These are phyloP conservation scores for Apiotrichum laibachii DNA, from an alignment of 1,284 basidiomycete genomes.

Conservation along the genomic window DNA sequence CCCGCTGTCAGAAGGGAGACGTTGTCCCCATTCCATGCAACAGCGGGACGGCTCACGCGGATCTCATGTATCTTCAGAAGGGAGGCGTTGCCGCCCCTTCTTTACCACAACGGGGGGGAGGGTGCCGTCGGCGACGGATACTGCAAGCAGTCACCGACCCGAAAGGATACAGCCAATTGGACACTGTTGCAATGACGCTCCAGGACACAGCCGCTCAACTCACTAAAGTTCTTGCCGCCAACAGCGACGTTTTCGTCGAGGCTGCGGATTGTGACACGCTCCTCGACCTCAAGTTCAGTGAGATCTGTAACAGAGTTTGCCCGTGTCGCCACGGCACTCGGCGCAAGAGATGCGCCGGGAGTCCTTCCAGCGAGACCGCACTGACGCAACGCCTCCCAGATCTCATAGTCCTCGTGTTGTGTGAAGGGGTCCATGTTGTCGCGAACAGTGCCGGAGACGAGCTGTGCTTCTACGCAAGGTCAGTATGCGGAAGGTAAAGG, in stretches of 20 bases:
- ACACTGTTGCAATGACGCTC: not conserved
- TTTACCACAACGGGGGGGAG: no score
- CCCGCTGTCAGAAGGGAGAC: no score
- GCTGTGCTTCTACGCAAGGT: conserved; percentile 45
- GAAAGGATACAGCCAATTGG: not conserved
- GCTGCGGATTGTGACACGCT: conserved; percentile 53
- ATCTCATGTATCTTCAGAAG: no score
- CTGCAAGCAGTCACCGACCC: no score
- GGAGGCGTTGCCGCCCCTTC: no score
- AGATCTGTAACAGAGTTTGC: conserved; percentile 13
- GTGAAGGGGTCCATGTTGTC: conserved; percentile 56
- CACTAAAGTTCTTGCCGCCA: conserved; percentile 52
- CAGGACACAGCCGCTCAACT: conserved; percentile 7
- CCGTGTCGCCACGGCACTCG: conserved; percentile 19
- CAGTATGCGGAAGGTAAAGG: not conserved
- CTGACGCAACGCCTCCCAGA: conserved; percentile 57
- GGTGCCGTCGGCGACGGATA: no score
- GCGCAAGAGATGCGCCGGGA: conserved; percentile 34
- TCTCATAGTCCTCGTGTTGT: conserved; percentile 53
- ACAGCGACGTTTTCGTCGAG: conserved; percentile 56
- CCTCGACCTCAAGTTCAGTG: conserved; percentile 26
- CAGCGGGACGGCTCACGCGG: no score
- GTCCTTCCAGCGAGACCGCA: conserved; percentile 52
- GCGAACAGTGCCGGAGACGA: conserved; percentile 53
- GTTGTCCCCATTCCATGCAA: no score